phyloP scores from a whole-genome alignment of 2,329 filamentous ascomycete genomes.

The Aspergillus novoparasiticus region DNA sequence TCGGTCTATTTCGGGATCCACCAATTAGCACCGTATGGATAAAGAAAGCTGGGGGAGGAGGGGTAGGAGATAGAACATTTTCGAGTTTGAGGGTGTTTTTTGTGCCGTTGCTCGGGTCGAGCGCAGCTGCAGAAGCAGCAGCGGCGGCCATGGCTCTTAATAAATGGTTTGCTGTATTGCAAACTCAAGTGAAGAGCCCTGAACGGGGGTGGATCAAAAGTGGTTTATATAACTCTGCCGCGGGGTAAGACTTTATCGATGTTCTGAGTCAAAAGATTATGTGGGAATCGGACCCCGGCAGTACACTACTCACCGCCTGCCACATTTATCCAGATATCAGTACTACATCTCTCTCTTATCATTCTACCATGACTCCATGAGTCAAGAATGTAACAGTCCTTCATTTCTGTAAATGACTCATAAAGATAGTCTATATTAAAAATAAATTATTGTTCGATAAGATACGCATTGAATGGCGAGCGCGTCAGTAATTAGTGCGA shows the following conservation, averaged over 20 bases:
- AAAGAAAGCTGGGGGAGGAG: slow-evolving; percentile 28
- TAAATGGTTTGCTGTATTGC: slow-evolving; percentile 27
- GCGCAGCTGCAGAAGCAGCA: slow-evolving; percentile 56
- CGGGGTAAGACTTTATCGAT: slow-evolving; percentile 13
- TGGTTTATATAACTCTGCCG: slow-evolving; percentile 10
- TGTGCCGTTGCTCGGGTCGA: slow-evolving; percentile 57
- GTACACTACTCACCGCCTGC: slow-evolving; percentile 20
- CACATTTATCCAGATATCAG: background rate
- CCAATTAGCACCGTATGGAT: slow-evolving; percentile 19
- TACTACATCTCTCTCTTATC: background rate
- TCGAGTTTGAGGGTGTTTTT: slow-evolving; percentile 68
- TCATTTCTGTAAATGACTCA: background rate
- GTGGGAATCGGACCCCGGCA: slow-evolving; percentile 17
- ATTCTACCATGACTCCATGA: background rate
- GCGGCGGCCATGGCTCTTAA: slow-evolving; percentile 43
- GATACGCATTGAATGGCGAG: background rate
- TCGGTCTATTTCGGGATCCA: slow-evolving; percentile 27
- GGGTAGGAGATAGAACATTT: slow-evolving; percentile 44
- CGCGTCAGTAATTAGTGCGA: background rate
- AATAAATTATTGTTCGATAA: background rate
- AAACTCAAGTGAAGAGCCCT: slow-evolving; percentile 25
- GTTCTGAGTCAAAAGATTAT: slow-evolving; percentile 19
- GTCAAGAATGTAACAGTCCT: no score
- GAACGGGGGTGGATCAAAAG: slow-evolving; percentile 11
- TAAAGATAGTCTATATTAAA: background rate